Evolutionary conservation across 495 filamentous ascomycete species (phyloP), one percentile per base, ranked within the genome.

Genomic region (Staphylotrichum tortipilum): DNA sequence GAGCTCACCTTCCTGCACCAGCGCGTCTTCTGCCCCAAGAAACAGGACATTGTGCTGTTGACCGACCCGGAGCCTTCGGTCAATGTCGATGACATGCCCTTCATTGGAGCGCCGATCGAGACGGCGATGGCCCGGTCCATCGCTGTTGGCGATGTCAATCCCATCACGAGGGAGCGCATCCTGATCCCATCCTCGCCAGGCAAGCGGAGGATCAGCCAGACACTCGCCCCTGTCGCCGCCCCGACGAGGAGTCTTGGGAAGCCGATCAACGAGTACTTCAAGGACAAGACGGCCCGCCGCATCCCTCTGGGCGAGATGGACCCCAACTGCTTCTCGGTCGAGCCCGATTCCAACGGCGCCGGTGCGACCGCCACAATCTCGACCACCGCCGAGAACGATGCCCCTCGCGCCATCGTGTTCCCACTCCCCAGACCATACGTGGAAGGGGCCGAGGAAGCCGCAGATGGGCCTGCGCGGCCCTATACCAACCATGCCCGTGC

Each of bases 1-100:
- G 92, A 97, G 61, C 73, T 84, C 48, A 96, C 94, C 0, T 99
- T 99, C 61, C 75, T 94, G 7, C 83, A 97, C 58, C 91, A 95
- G 65, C 82, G 94, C 56, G 94, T 97, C 2, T 99, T 85, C 62
- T 97, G 91, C 59, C 88, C 89, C 0, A 70, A 77, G 43, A 72
- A 75, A 19, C 72, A 81, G 38, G 70, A 78, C 33, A 64, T 96
- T 22, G 84, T 95, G 24, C 81, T 86, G 46, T 70, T 89, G 47
- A 88, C 82, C 8, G 66, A 78, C 12, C 81, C 78, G 0, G 78
- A 79, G 1, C 59, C 72, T 11, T 77, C 78, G 15, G 53, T 88
- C 6, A 75, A 83, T 15, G 62, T 80, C 9, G 78, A 79, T 9
- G 74, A 82, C 2, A 76, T 97, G 64, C 73, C 82, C 0, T 96